Percentiles rank a stretch among this genome's conserved stretches.
These are phyloP conservation scores for Colletotrichum euphorbiae DNA, from an alignment of 2,329 filamentous ascomycete species.

Conservation along the genomic window DNA sequence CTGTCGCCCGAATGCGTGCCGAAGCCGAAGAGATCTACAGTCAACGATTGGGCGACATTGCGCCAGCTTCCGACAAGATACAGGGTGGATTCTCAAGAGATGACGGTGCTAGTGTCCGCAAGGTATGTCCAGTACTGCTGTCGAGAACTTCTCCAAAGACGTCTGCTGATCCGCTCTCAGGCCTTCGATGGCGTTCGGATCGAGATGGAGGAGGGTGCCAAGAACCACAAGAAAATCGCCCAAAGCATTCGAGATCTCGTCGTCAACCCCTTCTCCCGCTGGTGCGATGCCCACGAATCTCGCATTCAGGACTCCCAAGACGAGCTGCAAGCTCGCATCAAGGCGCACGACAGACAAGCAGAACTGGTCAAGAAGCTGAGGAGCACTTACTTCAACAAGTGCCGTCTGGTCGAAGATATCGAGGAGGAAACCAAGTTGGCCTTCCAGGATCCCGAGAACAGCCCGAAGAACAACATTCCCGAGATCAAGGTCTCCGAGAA, in stretches of 20 bases:
- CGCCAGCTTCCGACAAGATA: constrained; percentile 83
- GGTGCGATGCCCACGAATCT: constrained; percentile 94
- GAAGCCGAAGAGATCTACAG: constrained; percentile 95
- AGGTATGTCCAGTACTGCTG: constrained; percentile 55
- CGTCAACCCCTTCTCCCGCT: constrained; percentile 91
- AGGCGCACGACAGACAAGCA: constrained; percentile 91
- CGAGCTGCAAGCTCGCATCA: constrained; percentile 89
- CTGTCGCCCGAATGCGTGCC: constrained; percentile 91
- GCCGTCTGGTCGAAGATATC: constrained; percentile 91
- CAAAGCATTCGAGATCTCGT: constrained; percentile 97
- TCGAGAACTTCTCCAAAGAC: constrained; percentile 7
- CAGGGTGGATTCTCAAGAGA: constrained; percentile 87
- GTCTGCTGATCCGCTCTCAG: constrained; percentile 57
- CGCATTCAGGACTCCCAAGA: constrained; percentile 95
- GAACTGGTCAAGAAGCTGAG: constrained; percentile 92
- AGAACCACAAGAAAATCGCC: constrained; percentile 94
- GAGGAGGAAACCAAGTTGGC: constrained; percentile 99
- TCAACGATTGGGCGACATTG: constrained; percentile 82
- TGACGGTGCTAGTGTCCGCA: constrained; percentile 94
- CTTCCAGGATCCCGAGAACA: constrained; percentile 86
- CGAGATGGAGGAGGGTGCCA: constrained; percentile 92
- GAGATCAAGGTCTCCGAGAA: constrained; percentile 89
- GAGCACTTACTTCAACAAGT: constrained; percentile 99
- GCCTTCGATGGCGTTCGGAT: constrained; percentile 93
- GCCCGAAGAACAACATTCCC: constrained; percentile 76